These are phyloP conservation scores for Bondarzewia mesenterica DNA, from an alignment of 1,284 basidiomycete genomes.

Conservation along the genomic window DNA sequence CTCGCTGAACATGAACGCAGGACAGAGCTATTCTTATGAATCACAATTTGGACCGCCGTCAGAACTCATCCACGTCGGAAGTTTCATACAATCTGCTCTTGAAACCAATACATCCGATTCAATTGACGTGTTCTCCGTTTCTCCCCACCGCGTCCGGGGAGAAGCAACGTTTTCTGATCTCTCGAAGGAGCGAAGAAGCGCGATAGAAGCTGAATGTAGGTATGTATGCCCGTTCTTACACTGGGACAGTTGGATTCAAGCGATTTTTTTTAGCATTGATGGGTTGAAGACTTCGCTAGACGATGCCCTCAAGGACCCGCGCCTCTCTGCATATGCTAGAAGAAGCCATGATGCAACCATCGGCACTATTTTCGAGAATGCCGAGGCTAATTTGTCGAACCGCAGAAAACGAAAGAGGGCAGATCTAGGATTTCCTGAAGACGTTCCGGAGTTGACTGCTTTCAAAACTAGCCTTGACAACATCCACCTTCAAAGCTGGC, in stretches of 20 bases:
- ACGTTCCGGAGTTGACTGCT: conserved; percentile 33
- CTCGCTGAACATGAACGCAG: not conserved
- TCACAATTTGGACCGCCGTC: conserved; percentile 26
- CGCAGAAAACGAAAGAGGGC: conserved; percentile 40
- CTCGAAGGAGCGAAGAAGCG: conserved; percentile 11
- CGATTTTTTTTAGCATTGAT: conserved; percentile 34
- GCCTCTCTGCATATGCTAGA: conserved; percentile 47
- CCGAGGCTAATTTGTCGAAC: conserved; percentile 22
- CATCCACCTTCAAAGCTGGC: conserved; percentile 48
- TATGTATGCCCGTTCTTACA: conserved; percentile 11
- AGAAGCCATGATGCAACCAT: conserved; percentile 45
- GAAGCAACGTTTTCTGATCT: conserved; percentile 1
- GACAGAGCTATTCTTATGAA: conserved; percentile 17
- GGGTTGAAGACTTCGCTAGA: conserved; percentile 42
- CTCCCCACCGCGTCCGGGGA: not conserved
- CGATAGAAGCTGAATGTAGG: conserved; percentile 24
- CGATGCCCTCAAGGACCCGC: conserved; percentile 44
- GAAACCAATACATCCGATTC: conserved; percentile 3
- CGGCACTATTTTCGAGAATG: conserved; percentile 36
- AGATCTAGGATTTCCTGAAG: conserved; percentile 19
- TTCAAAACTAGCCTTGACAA: conserved; percentile 42
- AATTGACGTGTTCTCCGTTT: not conserved
- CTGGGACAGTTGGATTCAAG: not conserved
- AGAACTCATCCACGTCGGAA: conserved; percentile 17
- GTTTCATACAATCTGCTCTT: conserved; percentile 18